Conservation (phyloP, 75 land plant species). For the Cunninghamia lanceolata region DNA sequence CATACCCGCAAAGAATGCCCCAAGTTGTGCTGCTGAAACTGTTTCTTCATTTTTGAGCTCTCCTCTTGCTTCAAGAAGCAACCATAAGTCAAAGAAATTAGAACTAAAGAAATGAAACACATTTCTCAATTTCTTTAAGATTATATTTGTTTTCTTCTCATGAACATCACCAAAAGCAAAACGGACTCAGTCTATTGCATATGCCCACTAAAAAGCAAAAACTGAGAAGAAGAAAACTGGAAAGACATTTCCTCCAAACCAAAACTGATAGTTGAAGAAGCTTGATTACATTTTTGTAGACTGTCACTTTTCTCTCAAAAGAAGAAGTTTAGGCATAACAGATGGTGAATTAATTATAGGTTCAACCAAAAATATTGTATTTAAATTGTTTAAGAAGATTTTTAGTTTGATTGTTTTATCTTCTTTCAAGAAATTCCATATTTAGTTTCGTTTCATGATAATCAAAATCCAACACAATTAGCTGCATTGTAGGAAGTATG, state of each 20-base stretch:
- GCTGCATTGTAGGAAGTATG: not conserved
- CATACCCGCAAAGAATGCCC: slow-evolving; percentile 97
- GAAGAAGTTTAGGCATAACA: not conserved
- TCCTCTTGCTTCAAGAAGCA: slow-evolving; percentile 60
- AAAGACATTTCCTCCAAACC: not conserved
- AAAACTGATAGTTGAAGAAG: not conserved
- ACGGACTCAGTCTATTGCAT: not conserved
- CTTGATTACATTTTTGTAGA: not conserved
- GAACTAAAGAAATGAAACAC: not conserved
- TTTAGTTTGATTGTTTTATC: not conserved
- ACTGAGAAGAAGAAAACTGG: not conserved
- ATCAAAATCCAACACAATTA: slow-evolving; percentile 5
- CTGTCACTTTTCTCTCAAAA: not conserved
- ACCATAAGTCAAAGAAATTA: not conserved
- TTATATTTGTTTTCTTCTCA: not conserved
- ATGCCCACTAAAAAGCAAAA: not conserved
- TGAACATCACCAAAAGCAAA: not conserved
- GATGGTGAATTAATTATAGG: not conserved
- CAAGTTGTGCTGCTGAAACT: slow-evolving; percentile 92
- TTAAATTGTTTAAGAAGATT: not conserved
- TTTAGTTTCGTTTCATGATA: not conserved
- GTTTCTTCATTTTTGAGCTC: slow-evolving; percentile 72
- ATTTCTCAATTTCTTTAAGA: not conserved
- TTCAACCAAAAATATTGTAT: not conserved
- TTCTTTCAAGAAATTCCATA: not conserved